Conservation (phyloP, 129 eudicot genomes). For the Smallanthus sonchifolius region DNA sequence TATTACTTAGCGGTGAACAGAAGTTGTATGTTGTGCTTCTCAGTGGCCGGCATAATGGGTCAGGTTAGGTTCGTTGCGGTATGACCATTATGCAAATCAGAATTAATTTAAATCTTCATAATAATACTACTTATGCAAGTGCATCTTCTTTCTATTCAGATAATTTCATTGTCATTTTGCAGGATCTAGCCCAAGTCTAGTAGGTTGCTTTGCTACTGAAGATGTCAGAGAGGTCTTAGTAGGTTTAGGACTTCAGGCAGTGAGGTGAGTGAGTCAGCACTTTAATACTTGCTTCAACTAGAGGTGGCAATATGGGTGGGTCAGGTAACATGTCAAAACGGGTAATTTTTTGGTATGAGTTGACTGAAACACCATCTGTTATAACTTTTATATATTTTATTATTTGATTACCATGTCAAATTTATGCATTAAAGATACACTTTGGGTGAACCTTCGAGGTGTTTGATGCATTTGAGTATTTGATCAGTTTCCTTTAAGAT, state of each 20-base stretch:
- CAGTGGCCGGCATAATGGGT: constrained; percentile 43
- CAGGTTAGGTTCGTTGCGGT: constrained; percentile 82
- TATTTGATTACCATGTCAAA: neutral
- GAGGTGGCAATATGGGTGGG: constrained; percentile 1
- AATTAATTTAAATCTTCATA: constrained; percentile 5
- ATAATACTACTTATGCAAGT: constrained; percentile 5
- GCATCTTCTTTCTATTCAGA: constrained; percentile 9
- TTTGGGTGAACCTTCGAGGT: neutral
- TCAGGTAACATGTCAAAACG: neutral
- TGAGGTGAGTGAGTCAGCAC: constrained; percentile 41
- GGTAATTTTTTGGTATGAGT: neutral
- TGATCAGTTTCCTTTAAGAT: neutral
- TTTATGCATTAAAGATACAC: neutral
- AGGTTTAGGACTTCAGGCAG: constrained; percentile 68
- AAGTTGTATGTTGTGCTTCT: constrained; percentile 55
- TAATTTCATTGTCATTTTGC: constrained; percentile 23
- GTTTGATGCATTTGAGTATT: neutral
- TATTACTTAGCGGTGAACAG: constrained; percentile 48
- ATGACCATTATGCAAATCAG: constrained; percentile 42
- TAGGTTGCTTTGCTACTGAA: constrained; percentile 46
- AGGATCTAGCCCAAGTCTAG: constrained; percentile 37
- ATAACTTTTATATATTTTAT: neutral
- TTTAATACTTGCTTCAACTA: neutral
- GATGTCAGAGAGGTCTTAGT: constrained; percentile 55
- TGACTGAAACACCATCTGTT: neutral